Percentiles rank a stretch among this genome's conserved stretches.
phyloP scores from a whole-genome alignment of 2,329 filamentous ascomycete genomes.

The Pseudofabraea citricarpa region DNA sequence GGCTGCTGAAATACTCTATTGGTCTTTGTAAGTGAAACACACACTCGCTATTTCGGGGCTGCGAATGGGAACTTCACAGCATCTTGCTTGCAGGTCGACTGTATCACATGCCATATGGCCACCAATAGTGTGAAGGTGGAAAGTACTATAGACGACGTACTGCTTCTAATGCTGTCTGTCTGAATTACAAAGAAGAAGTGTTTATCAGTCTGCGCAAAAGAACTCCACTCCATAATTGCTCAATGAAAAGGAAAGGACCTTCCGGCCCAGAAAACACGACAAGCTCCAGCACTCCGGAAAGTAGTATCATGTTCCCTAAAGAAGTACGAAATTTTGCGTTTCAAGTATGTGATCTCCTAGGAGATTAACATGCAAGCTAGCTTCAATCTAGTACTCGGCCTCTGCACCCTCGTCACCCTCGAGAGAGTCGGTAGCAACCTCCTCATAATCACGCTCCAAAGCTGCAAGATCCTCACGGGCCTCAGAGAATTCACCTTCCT shows the following conservation, averaged over 20 bases:
- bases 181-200: conserved; percentile 27
- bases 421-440: conserved; percentile 51
- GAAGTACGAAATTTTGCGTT: conserved; percentile 22
- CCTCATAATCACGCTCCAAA: conserved; percentile 61
- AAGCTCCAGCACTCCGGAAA: conserved; percentile 22
- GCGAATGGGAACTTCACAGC: not conserved
- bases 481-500: conserved; percentile 64
- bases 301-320: conserved; percentile 22
- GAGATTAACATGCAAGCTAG: conserved; percentile 21
- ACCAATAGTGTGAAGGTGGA: too few species aligned
- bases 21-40: not conserved
- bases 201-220: conserved; percentile 24
- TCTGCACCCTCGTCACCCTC: conserved; percentile 58
- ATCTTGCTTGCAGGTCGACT: not conserved
- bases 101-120: too few species aligned
- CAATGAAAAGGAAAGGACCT: conserved; percentile 17
- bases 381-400: conserved; percentile 44
- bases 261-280: conserved; percentile 18
- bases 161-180: too few species aligned
- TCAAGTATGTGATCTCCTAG: conserved; percentile 24
- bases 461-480: conserved; percentile 62
- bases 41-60: too few species aligned
- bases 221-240: conserved; percentile 18
- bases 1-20: too few species aligned
- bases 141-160: too few species aligned